phyloP scores from a whole-genome alignment of 2,329 filamentous ascomycete species.

The Bipolaris sorokiniana region DNA sequence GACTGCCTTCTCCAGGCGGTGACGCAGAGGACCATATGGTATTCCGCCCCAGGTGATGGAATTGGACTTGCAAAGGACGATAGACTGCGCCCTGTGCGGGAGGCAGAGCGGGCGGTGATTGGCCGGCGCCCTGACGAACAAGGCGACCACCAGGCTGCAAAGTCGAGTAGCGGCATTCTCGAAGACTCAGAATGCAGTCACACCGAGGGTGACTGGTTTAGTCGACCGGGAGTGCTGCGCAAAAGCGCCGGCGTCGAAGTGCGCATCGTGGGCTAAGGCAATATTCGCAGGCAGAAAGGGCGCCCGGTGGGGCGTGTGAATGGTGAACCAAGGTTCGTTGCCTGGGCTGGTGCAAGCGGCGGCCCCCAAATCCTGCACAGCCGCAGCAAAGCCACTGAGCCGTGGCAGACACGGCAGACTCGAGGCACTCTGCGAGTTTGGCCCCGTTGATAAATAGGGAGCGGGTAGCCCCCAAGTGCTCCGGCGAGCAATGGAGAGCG shows the following conservation, averaged over 20 bases:
- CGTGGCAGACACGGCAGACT: constrained; percentile 31
- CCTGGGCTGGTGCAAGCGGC: constrained; percentile 36
- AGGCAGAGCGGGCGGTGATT: constrained; percentile 23
- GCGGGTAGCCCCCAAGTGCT: constrained; percentile 26
- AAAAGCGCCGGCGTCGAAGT: constrained; percentile 33
- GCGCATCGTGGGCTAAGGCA: constrained; percentile 32
- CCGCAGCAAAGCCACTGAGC: constrained; percentile 31
- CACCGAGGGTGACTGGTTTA: constrained; percentile 37
- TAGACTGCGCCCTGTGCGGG: constrained; percentile 35
- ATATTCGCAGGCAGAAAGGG: constrained; percentile 37
- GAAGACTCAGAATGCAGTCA: constrained; percentile 24
- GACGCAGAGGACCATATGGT: constrained; percentile 30
- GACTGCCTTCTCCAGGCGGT: constrained; percentile 43
- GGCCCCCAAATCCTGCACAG: constrained; percentile 29
- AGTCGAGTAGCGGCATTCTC: constrained; percentile 34
- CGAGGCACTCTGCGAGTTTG: constrained; percentile 33
- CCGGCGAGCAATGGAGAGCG: constrained; percentile 11
- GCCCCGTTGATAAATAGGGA: constrained; percentile 37
- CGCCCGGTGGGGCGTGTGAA: constrained; percentile 19
- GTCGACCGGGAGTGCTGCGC: constrained; percentile 32
- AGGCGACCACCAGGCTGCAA: constrained; percentile 39
- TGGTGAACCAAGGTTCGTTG: constrained; percentile 40
- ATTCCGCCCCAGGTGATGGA: constrained; percentile 26
- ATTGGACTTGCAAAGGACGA: constrained; percentile 16
- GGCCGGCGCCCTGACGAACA: constrained; percentile 29